Percentiles rank a stretch among this genome's conserved stretches.
These are phyloP conservation scores for Sarcodon sp. DNA, from an alignment of 768 basidiomycete species.

Conservation along the genomic window DNA sequence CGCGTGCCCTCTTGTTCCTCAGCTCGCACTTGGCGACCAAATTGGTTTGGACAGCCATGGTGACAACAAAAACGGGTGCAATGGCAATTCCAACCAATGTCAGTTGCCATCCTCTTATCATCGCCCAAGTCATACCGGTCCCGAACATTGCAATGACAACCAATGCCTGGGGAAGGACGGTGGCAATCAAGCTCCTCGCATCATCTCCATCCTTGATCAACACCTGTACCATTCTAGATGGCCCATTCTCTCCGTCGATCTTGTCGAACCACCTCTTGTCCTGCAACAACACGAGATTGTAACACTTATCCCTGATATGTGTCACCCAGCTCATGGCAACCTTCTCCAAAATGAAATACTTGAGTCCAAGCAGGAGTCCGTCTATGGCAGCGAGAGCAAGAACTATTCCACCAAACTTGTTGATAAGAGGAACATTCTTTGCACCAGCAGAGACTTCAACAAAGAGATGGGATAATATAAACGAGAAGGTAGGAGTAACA, in stretches of 20 bases:
- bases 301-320: conserved; percentile 40
- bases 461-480: conserved; percentile 71
- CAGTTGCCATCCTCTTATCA: conserved; percentile 82
- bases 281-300: conserved; percentile 52
- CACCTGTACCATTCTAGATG: conserved; percentile 53
- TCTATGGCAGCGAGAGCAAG: conserved; percentile 67
- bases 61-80: conserved; percentile 67
- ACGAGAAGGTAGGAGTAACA: conserved; percentile 88
- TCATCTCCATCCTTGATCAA: conserved; percentile 89
- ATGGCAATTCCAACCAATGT: conserved; percentile 84
- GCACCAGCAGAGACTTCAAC: conserved; percentile 66
- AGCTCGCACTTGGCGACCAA: conserved; percentile 62
- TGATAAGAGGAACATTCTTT: conserved; percentile 44
- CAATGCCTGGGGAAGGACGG: conserved; percentile 55
- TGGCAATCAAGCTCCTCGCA: conserved; percentile 61
- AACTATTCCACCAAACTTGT: conserved; percentile 59
- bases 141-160: conserved; percentile 74
- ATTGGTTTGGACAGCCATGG: conserved; percentile 65
- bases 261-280: conserved; percentile 85
- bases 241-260: conserved; percentile 30
- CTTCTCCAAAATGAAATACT: conserved; percentile 73
- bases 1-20: conserved; percentile 74
- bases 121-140: conserved; percentile 82
- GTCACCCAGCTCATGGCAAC: conserved; percentile 68
- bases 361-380: conserved; percentile 60